Conservation (phyloP, 192 early-diverging fungal genomes). For the Phycomyces nitens region DNA sequence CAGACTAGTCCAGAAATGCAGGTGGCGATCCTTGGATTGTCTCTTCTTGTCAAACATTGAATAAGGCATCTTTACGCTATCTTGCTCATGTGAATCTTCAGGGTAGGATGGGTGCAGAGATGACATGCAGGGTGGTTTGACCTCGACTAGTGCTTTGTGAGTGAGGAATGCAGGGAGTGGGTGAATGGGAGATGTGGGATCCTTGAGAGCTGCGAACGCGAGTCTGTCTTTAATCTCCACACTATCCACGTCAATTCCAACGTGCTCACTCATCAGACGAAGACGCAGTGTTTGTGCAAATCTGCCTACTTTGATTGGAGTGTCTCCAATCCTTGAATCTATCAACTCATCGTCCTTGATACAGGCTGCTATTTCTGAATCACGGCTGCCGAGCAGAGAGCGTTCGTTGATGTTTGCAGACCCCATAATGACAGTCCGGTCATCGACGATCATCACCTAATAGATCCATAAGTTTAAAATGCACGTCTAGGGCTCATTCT, state of each 20-base stretch:
- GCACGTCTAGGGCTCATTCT: background rate
- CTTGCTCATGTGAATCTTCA: no score
- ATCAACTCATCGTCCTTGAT: constrained; percentile 62
- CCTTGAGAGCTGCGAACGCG: background rate
- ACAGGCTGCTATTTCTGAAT: constrained; percentile 79
- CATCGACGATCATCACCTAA: constrained; percentile 78
- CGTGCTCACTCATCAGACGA: constrained; percentile 74
- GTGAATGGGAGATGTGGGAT: background rate
- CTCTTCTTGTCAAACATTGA: background rate
- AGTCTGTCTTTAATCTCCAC: background rate
- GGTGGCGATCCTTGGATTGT: background rate
- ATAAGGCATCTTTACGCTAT: no score
- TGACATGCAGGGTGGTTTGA: no score
- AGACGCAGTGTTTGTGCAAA: constrained; percentile 72
- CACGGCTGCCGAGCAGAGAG: constrained; percentile 74
- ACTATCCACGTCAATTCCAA: constrained; percentile 52
- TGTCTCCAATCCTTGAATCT: constrained; percentile 61
- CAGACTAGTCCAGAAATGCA: background rate
- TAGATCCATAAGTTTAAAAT: background rate
- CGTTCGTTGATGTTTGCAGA: constrained; percentile 90
- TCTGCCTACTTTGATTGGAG: constrained; percentile 62
- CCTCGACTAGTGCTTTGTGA: no score
- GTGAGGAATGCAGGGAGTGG: no score
- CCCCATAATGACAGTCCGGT: constrained; percentile 75
- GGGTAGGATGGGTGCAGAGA: no score